Base-by-base conservation (phyloP, 2,329 filamentous ascomycete genomes). In the Paracoccidioides lutzii region DNA sequence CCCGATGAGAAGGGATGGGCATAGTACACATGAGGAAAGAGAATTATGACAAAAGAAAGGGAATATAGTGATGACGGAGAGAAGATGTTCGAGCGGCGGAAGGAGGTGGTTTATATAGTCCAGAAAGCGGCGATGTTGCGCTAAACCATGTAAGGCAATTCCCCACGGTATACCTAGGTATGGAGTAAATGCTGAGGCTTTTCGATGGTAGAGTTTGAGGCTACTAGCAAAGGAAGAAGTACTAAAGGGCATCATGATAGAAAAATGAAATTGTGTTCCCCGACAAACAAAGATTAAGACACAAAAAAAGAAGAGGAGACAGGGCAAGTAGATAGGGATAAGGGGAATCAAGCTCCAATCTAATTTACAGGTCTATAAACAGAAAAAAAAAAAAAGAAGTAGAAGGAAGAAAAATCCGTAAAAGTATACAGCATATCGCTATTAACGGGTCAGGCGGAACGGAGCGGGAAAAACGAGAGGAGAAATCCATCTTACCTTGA, bases 51-150 rank as follows among this genome's bases (percentile, higher is more conserved):
- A 10, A 48, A 48, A 48, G 14, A n/a, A 12, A 52, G 28, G 35
- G 49, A 41, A 52, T 41, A 52, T 41, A 52, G 49, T n/a, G 38
- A 52, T 28, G 28, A 52, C 40, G 49, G 49, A 48, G 30, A 48
- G 45, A 37, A 9, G 32, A 48, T 37, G 45, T 48, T 48, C 12
- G 45, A 37, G 45, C 45, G 32, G 14, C 32, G 45, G 45, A 28
- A 35, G 12, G 32, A 37, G 14, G 45, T 10, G 14, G 12, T 48
- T 52, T 52, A 52, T 52, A 40, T 52, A 51, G n/a, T 52, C 49
- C 9, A n/a, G 9, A 41, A 41, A 52, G 49, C 35, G 5, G 49
- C n/a, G 49, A 52, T 14, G 10, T 42, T 41, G 38, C 35, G 28
- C 49, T 52, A 52, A 52, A 52, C 49, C 22, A 10, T 40, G 28